phyloP scores from a whole-genome alignment of 768 basidiomycete genomes.

The Pulveroboletus ravenelii region DNA sequence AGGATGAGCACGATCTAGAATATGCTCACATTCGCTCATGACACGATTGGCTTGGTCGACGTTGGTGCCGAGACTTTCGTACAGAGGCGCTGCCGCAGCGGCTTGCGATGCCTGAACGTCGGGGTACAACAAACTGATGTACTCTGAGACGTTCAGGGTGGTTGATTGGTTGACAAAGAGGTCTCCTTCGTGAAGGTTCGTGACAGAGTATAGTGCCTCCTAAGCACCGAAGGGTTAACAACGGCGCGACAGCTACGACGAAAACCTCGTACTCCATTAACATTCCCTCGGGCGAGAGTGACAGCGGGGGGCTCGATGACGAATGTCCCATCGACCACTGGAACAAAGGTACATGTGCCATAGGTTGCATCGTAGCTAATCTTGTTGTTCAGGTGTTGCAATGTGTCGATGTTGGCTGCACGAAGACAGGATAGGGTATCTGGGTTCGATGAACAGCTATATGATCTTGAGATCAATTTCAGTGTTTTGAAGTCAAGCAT shows the following conservation, averaged over 20 bases:
- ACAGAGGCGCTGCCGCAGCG: neutral
- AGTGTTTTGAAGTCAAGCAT: too few relatives aligned
- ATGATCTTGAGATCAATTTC: neutral
- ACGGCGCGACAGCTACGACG: too few relatives aligned
- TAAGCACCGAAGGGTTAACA: neutral
- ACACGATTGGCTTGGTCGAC: neutral
- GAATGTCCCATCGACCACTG: constrained; percentile 5
- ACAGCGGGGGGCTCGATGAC: constrained; percentile 3
- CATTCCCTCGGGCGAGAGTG: neutral
- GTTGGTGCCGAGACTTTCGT: neutral
- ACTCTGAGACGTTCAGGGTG: neutral
- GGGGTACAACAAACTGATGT: constrained; percentile 1
- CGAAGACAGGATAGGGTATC: constrained; percentile 7
- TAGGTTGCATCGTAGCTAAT: neutral
- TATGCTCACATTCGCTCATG: constrained; percentile 2
- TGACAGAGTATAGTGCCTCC: constrained; percentile 5
- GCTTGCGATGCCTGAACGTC: neutral
- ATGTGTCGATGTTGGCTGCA: neutral
- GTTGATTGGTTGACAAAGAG: neutral
- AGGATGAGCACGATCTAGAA: neutral
- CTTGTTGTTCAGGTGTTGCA: neutral
- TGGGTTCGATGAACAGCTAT: neutral
- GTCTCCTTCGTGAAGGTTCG: constrained; percentile 3
- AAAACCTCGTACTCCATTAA: constrained; percentile 5
- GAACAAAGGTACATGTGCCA: constrained; percentile 7